Base-by-base conservation (phyloP, 148 eudicot species). In the Heliosperma pusillum region DNA sequence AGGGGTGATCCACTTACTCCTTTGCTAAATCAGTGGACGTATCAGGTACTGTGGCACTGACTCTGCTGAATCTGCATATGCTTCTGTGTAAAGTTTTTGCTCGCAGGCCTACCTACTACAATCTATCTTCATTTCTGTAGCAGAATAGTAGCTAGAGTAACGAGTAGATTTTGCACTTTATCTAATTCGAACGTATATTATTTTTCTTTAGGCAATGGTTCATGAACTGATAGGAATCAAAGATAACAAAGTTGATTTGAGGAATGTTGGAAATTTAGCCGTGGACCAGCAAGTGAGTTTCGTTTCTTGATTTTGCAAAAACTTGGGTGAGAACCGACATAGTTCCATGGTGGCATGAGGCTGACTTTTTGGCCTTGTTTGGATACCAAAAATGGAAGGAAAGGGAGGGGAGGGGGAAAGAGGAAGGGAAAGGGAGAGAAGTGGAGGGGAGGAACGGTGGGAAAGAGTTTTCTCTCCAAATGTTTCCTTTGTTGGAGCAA, bases 1-100 rank as follows among this genome's bases (percentile, higher is more conserved):
- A 85, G 98, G 77, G 98, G 90, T 76, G 98, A 94, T 78, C 97
- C 98, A 74, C 96, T 94, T 65, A 94, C 93, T 77, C 96, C 98
- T 26, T 84, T 94, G 81, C 89, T 94, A 59, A 94, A 91, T 79
- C 98, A 94, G 73, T 94, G 98, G 98, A 91, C 98, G 8, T 94
- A 94, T 80, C 98, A 94, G 98, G 98, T 94, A 80, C 74, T 21
- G 60, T 57, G 44, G n/a, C 33, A 66, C 42, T 36, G 42, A 36
- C 42, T 36, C 42, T 36, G 42, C 55, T 36, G 42, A 36, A 36
- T 52, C 21, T 29, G 67, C 47, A 56, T 29, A 15, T 55, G 72
- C 45, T 45, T 71, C 60, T 63, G 65, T n/a, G 72, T 44, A 36
- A 36, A 50, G 33, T 77, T 50, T 50, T 79, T 12, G 40, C 65